Base-by-base conservation (phyloP, 192 early-diverging fungal genomes). In the Nowakowskiella sp. region DNA sequence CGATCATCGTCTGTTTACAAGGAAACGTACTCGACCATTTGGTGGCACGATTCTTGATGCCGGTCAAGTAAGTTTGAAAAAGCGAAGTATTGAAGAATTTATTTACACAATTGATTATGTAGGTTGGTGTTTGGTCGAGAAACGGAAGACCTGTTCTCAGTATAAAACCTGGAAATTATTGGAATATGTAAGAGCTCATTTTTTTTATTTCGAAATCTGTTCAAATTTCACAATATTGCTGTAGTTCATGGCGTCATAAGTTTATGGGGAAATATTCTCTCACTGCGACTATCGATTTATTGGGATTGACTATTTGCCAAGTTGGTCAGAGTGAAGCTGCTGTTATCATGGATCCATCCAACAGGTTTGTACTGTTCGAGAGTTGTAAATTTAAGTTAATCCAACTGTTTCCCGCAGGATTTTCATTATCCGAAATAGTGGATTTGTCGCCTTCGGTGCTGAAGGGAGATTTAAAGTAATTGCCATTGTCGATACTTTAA, bases 291-390 rank as follows among this genome's bases (percentile, higher is more conserved):
- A 31, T 70, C 28, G 70, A 74, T 31, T 32, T 49, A 3, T 43
- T 69, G 3, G 72, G 72, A 10, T 51, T 74, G 21, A 74, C 72
- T 21, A 57, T 51, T 13, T 51, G 28, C 10, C 69, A 73, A 48
- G 72, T 74, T 6, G 72, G 72, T 9, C 72, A 74, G 36, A 47
- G 47, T 29, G 70, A 74, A 30, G 70, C 67, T 21, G 55, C 66
- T 7, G 70, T 74, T 7, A 53, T 71, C 7, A 47, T 60, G 53
- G 66, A 69, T 30, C 70, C 69, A 24, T 32, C 63, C n/a, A 74
- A 74, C 66, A 31, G n/a, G n/a, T n/a, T 39, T 39, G 19, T 13
- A 39, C 13, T 2, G 44, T 22, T 9, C 49, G 47, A 13, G 28
- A n/a, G n/a, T 22, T 27, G 44, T 44, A 24, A 26, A 44, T 44